phyloP scores from a whole-genome alignment of 2,329 filamentous ascomycete genomes.

The Aspergillus sp. region DNA sequence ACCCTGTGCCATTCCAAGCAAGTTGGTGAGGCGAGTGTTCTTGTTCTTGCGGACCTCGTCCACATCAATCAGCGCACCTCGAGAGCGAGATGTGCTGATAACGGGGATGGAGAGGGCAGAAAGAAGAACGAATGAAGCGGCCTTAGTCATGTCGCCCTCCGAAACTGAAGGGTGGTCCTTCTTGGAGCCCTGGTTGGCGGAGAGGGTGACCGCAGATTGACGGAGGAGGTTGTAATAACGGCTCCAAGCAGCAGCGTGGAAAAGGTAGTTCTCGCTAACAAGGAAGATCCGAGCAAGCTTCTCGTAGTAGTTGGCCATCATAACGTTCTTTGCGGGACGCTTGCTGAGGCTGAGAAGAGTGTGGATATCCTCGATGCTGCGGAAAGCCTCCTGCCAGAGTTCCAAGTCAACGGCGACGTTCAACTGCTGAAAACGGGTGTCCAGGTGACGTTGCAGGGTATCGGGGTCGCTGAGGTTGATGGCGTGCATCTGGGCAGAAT shows the following conservation, averaged over 20 bases:
- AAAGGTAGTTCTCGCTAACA: conserved; percentile 98
- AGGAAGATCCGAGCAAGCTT: conserved; percentile 98
- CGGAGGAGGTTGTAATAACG: conserved; percentile 96
- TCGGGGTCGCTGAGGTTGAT: conserved; percentile 98
- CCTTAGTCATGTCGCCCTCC: conserved; percentile 88
- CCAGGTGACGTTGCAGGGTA: conserved; percentile 92
- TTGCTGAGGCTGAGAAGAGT: conserved; percentile 97
- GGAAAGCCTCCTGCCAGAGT: conserved; percentile 99
- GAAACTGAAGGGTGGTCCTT: conserved; percentile 88
- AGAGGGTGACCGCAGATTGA: conserved; percentile 80
- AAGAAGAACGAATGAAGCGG: conserved; percentile 91
- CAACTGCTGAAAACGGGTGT: conserved; percentile 97
- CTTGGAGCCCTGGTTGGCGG: conserved; percentile 84
- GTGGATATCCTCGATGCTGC: conserved; percentile 98
- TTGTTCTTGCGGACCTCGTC: conserved; percentile 98
- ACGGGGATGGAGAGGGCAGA: conserved; percentile 97
- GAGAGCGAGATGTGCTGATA: conserved; percentile 96
- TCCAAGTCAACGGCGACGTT: conserved; percentile 98
- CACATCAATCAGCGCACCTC: conserved; percentile 92
- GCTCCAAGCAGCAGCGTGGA: conserved; percentile 97
- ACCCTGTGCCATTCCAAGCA: conserved; percentile 87
- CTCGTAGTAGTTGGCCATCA: conserved; percentile 99
- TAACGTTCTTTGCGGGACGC: conserved; percentile 95
- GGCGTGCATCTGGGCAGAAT: conserved; percentile 97
- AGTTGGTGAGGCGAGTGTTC: conserved; percentile 93